A percentile compares a stretch with the other conserved stretches of the same genome.
Conservation (phyloP, 805 yeast species). For the Kluyveromyces siamensis region DNA sequence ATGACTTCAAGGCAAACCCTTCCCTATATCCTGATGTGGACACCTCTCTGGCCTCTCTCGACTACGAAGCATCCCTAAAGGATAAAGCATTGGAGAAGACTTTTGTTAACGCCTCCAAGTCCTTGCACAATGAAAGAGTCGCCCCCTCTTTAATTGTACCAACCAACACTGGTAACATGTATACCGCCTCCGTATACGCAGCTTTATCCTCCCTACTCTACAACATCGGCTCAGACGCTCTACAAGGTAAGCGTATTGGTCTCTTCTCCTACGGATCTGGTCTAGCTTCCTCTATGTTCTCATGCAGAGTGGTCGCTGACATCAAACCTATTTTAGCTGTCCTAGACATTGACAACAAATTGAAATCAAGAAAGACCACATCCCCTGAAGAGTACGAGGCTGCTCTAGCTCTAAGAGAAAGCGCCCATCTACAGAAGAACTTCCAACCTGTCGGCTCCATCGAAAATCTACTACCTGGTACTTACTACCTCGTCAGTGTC, state of each 20-base stretch:
- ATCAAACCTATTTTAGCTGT: slow-evolving; percentile 52
- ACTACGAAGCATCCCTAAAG: slow-evolving; percentile 68
- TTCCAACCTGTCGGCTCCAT: slow-evolving; percentile 73
- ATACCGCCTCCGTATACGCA: slow-evolving; percentile 89
- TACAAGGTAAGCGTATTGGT: slow-evolving; percentile 81
- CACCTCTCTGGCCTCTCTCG: slow-evolving; percentile 38
- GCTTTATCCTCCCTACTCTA: slow-evolving; percentile 74
- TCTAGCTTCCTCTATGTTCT: slow-evolving; percentile 82
- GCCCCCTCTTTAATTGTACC: slow-evolving; percentile 77
- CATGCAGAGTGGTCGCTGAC: slow-evolving; percentile 76
- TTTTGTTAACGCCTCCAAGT: slow-evolving; percentile 71
- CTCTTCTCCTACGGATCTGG: slow-evolving; percentile 98
- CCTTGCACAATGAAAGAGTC: slow-evolving; percentile 56
- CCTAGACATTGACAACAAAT: slow-evolving; percentile 59
- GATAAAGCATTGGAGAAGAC: slow-evolving; percentile 80
- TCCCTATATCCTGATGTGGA: slow-evolving; percentile 54
- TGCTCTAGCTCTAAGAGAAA: slow-evolving; percentile 79
- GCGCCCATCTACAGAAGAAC: slow-evolving; percentile 72
- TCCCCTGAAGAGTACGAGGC: slow-evolving; percentile 77
- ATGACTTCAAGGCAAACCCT: slow-evolving; percentile 74
- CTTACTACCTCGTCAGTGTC: slow-evolving; percentile 74
- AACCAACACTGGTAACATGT: slow-evolving; percentile 97
- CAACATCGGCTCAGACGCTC: slow-evolving; percentile 61
- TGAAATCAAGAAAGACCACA: slow-evolving; percentile 53
- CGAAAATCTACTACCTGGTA: slow-evolving; percentile 63